A percentile compares a stretch with the other conserved stretches of the same genome.
phyloP scores from a whole-genome alignment of 2,329 filamentous ascomycete species.

The Plectosphaerella cucumerina region DNA sequence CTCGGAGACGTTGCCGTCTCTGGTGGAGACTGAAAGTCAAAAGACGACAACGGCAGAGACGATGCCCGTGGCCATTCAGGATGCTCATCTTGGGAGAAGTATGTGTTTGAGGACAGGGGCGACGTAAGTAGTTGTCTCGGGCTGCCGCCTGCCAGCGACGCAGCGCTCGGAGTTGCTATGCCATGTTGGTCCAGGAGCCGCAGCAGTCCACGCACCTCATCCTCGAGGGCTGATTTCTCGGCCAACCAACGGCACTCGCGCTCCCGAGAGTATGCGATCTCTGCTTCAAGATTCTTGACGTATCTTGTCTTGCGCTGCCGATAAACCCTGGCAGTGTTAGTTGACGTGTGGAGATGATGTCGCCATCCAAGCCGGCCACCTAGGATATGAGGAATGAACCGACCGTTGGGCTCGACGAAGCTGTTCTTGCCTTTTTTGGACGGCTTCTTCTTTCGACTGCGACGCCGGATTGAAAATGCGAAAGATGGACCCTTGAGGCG shows the following conservation, averaged over 20 bases:
- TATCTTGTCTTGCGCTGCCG: constrained; percentile 24
- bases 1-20: neutral
- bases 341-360: neutral
- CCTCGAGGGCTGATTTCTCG: neutral
- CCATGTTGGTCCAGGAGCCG: constrained; percentile 11
- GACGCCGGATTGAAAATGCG: constrained; percentile 26
- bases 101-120: neutral
- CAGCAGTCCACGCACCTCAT: constrained; percentile 11
- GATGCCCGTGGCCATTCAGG: neutral
- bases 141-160: neutral
- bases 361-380: neutral
- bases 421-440: constrained; percentile 20
- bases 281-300: constrained; percentile 20
- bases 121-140: neutral
- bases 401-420: constrained; percentile 23
- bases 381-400: neutral
- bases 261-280: constrained; percentile 13
- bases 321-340: constrained; percentile 16
- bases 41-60: no score
- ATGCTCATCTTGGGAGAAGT: neutral
- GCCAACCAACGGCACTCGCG: constrained; percentile 13
- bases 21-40: no score
- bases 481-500: constrained; percentile 14
- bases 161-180: constrained; percentile 1
- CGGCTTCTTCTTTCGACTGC: constrained; percentile 17